A percentile compares a stretch with the other conserved stretches of the same genome.
These are phyloP conservation scores for Colletotrichum plurivorum DNA, from an alignment of 2,329 filamentous ascomycete genomes.

Conservation along the genomic window DNA sequence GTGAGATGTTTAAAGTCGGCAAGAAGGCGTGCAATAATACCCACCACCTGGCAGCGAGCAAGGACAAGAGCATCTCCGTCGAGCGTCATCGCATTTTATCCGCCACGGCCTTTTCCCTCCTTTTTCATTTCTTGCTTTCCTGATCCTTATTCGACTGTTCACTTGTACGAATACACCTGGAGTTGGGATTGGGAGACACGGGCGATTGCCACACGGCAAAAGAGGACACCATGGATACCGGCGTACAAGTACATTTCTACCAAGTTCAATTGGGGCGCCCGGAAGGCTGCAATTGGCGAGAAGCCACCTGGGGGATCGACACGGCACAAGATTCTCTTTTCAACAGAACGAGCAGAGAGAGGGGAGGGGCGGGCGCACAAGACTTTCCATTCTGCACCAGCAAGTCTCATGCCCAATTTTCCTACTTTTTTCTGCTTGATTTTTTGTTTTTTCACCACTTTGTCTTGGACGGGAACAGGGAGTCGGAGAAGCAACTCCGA, in stretches of 20 bases:
- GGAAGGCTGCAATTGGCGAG: background rate
- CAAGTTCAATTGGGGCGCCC: slow-evolving; percentile 24
- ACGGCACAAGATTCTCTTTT: slow-evolving; percentile 11
- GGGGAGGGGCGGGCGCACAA: slow-evolving; percentile 7
- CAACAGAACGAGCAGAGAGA: background rate
- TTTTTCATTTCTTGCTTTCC: slow-evolving; percentile 17
- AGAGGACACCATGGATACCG: slow-evolving; percentile 37
- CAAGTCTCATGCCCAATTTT: slow-evolving; percentile 8
- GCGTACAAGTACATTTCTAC: slow-evolving; percentile 39
- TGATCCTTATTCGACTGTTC: slow-evolving; percentile 22
- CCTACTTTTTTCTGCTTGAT: slow-evolving; percentile 22
- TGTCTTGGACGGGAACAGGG: slow-evolving; percentile 6
- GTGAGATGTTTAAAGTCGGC: slow-evolving; percentile 16
- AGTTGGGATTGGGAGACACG: slow-evolving; percentile 38
- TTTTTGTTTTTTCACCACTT: background rate
- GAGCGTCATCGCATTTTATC: slow-evolving; percentile 26
- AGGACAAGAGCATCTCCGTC: slow-evolving; percentile 30
- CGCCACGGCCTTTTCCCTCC: background rate
- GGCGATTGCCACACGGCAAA: slow-evolving; percentile 40
- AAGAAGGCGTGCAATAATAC: slow-evolving; percentile 4
- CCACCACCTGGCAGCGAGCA: slow-evolving; percentile 16
- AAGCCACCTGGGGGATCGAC: slow-evolving; percentile 10
- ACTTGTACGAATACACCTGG: slow-evolving; percentile 41
- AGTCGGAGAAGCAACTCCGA: slow-evolving; percentile 35
- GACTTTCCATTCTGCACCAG: slow-evolving; percentile 9